Conservation (phyloP, 2,329 filamentous ascomycete genomes). For the Sclerotinia subarctica region DNA sequence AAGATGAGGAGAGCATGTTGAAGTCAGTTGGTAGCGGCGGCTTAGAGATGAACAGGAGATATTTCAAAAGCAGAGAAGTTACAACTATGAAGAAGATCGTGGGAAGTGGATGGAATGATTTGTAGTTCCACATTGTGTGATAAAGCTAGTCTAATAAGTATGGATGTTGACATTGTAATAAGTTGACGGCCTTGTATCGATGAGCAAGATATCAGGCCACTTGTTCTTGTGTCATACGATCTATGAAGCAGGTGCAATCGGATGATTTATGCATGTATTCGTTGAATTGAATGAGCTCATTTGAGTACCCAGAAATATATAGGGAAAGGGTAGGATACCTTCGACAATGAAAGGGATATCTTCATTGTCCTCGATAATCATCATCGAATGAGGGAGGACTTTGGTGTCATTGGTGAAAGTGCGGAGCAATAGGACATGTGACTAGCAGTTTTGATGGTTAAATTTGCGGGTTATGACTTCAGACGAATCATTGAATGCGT, state of each 20-base stretch:
- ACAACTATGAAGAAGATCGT: background rate
- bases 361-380: too few species aligned
- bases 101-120: background rate
- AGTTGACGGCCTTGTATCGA: background rate
- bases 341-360: too few species aligned
- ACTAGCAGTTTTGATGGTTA: background rate
- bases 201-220: background rate
- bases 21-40: background rate
- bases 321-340: background rate
- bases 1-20: background rate
- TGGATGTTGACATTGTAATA: background rate
- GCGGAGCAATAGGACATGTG: background rate
- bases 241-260: background rate
- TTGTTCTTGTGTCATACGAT: slow-evolving; percentile 8
- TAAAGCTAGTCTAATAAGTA: background rate
- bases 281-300: background rate
- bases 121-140: background rate
- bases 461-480: background rate
- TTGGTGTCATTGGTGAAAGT: background rate
- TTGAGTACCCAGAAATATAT: background rate
- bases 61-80: background rate
- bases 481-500: background rate
- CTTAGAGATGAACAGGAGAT: background rate
- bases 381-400: background rate
- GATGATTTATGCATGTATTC: background rate